Percentiles rank a stretch among this genome's conserved stretches.
Evolutionary conservation across 2,329 filamentous ascomycete species (phyloP).

Genomic region (Lojkania enalia): DNA sequence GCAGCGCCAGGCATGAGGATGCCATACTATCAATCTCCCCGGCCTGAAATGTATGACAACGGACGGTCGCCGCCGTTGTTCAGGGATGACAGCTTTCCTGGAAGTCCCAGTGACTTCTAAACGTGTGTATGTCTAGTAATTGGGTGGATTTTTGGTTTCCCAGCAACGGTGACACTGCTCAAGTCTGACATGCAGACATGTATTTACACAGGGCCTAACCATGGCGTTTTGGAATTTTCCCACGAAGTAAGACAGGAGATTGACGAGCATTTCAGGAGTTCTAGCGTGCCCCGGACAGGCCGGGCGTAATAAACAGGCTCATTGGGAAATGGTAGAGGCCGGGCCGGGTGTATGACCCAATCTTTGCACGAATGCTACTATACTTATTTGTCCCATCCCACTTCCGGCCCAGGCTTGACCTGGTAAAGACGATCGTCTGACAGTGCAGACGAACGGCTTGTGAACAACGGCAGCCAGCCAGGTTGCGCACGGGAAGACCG

Average conservation of each 20-base stretch:
- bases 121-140: conserved; percentile 3
- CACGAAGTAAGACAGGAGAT: conserved; percentile 11
- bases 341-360: conserved; percentile 6
- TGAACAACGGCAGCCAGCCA: conserved; percentile 14
- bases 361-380: conserved; percentile 16
- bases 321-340: conserved; percentile 4
- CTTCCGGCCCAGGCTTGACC: conserved; percentile 11
- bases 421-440: conserved; percentile 4
- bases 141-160: conserved; percentile 4
- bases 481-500: no score
- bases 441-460: conserved; percentile 9
- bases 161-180: neutral
- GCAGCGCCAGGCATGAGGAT: conserved; percentile 4
- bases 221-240: conserved; percentile 11
- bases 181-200: conserved; percentile 11
- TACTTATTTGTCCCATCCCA: conserved; percentile 6
- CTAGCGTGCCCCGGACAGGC: neutral
- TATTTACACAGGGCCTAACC: conserved; percentile 2
- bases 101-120: conserved; percentile 14
- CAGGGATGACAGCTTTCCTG: conserved; percentile 18
- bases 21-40: conserved; percentile 21
- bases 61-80: conserved; percentile 17
- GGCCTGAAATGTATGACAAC: conserved; percentile 18
- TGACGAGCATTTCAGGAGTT: conserved; percentile 19
- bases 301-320: conserved; percentile 15